These are phyloP conservation scores for Jaltomata sinuosa DNA, from an alignment of 257 asterid species.

Conservation along the genomic window DNA sequence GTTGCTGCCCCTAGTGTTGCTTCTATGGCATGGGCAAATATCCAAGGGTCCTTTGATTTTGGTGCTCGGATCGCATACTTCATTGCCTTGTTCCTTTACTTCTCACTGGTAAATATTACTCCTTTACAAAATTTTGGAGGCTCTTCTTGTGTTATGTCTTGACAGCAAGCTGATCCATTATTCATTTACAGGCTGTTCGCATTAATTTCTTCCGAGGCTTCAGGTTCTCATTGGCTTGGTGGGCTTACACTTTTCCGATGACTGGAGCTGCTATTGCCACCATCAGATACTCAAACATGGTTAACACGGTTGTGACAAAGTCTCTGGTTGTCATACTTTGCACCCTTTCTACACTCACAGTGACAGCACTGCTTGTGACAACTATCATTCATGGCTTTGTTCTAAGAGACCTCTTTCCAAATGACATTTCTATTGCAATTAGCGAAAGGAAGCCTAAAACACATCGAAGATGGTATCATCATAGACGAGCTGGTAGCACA, in stretches of 20 bases:
- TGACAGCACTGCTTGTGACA: slow-evolving; percentile 39
- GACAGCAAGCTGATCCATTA: slow-evolving; percentile 3
- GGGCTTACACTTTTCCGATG: slow-evolving; percentile 97
- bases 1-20: slow-evolving; percentile 94
- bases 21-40: slow-evolving; percentile 87
- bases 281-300: slow-evolving; percentile 44
- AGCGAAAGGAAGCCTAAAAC: slow-evolving; percentile 35
- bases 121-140: background rate
- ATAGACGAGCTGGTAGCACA: slow-evolving; percentile 33
- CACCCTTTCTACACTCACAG: slow-evolving; percentile 43
- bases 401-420: slow-evolving; percentile 67
- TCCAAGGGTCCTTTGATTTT: slow-evolving; percentile 60
- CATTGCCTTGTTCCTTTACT: slow-evolving; percentile 80
- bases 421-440: slow-evolving; percentile 74
- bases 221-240: slow-evolving; percentile 82
- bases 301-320: slow-evolving; percentile 28
- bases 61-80: slow-evolving; percentile 68
- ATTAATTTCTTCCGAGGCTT: slow-evolving; percentile 81
- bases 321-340: slow-evolving; percentile 37
- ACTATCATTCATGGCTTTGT: slow-evolving; percentile 66
- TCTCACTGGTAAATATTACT: slow-evolving; percentile 50
- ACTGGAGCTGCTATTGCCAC: slow-evolving; percentile 75
- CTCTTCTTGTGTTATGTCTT: background rate
- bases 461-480: slow-evolving; percentile 38
- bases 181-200: slow-evolving; percentile 57